These are phyloP conservation scores for Pseudevernia furfuracea DNA, from an alignment of 495 filamentous ascomycete genomes.

Conservation along the genomic window DNA sequence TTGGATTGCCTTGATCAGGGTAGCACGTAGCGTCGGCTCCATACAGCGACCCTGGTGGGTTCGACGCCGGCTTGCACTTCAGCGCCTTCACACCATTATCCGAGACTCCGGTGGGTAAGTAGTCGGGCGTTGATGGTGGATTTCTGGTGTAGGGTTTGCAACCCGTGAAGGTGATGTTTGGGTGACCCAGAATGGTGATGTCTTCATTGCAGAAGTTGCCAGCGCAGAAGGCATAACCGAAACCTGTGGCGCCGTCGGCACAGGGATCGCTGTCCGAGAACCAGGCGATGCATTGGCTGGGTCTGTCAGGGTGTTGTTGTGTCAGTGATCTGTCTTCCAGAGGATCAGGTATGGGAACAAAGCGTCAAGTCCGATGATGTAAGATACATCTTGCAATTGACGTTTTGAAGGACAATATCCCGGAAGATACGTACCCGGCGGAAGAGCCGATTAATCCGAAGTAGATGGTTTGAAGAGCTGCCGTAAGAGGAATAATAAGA, in stretches of 20 bases:
- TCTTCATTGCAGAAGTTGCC: not conserved
- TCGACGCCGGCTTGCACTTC: conserved; percentile 3
- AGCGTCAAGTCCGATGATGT: not conserved
- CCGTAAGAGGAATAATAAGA: not conserved
- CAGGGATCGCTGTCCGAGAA: not conserved
- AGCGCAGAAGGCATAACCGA: not conserved
- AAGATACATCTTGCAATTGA: not conserved
- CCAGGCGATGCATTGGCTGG: not conserved
- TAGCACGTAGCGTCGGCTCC: not conserved
- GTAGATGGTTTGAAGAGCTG: conserved; percentile 1
- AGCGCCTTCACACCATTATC: not conserved
- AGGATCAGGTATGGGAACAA: not conserved
- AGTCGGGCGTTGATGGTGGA: not conserved
- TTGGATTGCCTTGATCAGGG: not conserved
- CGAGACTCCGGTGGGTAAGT: not conserved
- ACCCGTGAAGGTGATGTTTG: not conserved
- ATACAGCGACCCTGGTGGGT: not conserved
- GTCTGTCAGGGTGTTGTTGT: not conserved
- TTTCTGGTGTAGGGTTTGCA: not conserved
- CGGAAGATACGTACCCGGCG: not conserved
- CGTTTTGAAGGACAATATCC: not conserved
- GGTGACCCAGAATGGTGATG: not conserved
- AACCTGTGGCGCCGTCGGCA: not conserved
- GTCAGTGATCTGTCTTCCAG: not conserved
- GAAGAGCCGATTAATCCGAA: not conserved